phyloP scores from a whole-genome alignment of 805 yeast genomes.

The Saccharomycopsis sp. region DNA sequence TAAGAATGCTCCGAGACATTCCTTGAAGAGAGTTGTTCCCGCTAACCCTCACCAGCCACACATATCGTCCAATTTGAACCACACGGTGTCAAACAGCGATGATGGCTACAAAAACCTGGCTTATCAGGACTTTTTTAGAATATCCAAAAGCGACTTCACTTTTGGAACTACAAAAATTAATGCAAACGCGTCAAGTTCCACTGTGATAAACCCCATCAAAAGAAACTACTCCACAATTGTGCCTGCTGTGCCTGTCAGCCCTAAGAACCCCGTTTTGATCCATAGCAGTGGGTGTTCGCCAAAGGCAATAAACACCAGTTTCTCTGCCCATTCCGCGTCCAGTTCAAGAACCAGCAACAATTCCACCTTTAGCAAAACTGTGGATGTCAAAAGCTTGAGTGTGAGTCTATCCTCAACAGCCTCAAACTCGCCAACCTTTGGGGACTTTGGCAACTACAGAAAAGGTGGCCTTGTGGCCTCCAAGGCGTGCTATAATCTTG shows the following conservation, averaged over 20 bases:
- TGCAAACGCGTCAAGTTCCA: background rate
- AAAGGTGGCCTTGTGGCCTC: conserved; percentile 1
- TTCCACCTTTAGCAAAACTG: background rate
- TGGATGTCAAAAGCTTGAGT: background rate
- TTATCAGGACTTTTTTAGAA: background rate
- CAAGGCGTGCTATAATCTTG: conserved; percentile 7
- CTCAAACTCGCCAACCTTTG: background rate
- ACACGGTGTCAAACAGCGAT: background rate
- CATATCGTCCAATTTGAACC: background rate
- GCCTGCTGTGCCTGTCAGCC: background rate
- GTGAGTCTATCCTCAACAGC: background rate
- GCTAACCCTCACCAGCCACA: background rate
- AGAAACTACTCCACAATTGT: background rate
- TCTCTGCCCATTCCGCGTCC: background rate
- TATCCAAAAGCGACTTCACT: background rate
- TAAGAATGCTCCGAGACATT: background rate
- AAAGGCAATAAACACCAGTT: background rate
- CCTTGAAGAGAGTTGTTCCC: background rate
- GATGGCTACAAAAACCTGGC: conserved; percentile 1
- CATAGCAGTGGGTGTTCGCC: background rate
- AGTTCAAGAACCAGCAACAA: background rate
- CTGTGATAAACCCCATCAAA: background rate
- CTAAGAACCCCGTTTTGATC: no score
- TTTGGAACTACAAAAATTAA: background rate
- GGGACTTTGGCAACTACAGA: no score